phyloP scores from a whole-genome alignment of 164 flowering plant species.

The Protea cynaroides region DNA sequence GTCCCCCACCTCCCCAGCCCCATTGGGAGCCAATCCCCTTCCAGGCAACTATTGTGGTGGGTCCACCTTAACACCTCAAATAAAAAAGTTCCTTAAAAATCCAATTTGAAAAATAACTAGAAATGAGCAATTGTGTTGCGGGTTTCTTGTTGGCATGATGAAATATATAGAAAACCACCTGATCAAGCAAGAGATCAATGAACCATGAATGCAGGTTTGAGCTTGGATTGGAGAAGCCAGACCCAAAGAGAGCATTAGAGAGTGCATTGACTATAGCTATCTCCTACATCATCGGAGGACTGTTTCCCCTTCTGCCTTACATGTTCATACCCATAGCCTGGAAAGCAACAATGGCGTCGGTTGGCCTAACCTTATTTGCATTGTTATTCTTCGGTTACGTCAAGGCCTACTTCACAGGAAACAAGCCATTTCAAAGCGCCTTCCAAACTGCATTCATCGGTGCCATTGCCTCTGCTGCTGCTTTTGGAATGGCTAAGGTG shows the following conservation, averaged over 20 bases:
- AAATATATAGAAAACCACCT: background rate
- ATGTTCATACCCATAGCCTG: slow-evolving; percentile 59
- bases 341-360: slow-evolving; percentile 62
- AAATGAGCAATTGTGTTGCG: no score
- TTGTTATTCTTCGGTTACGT: slow-evolving; percentile 73
- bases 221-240: slow-evolving; percentile 93
- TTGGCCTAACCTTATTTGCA: slow-evolving; percentile 58
- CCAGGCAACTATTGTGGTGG: no score
- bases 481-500: slow-evolving; percentile 73
- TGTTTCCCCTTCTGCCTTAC: slow-evolving; percentile 80
- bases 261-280: slow-evolving; percentile 86
- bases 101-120: no score
- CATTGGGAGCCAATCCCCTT: no score
- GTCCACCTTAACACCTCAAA: no score
- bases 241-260: slow-evolving; percentile 77
- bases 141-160: no score
- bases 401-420: slow-evolving; percentile 76
- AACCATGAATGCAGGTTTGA: slow-evolving; percentile 62
- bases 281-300: slow-evolving; percentile 76
- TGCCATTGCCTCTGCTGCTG: slow-evolving; percentile 86
- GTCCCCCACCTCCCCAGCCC: no score
- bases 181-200: slow-evolving; percentile 1
- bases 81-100: no score
- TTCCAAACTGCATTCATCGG: slow-evolving; percentile 73
- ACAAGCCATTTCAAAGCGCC: slow-evolving; percentile 59